These are phyloP conservation scores for Podospora comata DNA, from an alignment of 495 filamentous ascomycete genomes.

Conservation along the genomic window DNA sequence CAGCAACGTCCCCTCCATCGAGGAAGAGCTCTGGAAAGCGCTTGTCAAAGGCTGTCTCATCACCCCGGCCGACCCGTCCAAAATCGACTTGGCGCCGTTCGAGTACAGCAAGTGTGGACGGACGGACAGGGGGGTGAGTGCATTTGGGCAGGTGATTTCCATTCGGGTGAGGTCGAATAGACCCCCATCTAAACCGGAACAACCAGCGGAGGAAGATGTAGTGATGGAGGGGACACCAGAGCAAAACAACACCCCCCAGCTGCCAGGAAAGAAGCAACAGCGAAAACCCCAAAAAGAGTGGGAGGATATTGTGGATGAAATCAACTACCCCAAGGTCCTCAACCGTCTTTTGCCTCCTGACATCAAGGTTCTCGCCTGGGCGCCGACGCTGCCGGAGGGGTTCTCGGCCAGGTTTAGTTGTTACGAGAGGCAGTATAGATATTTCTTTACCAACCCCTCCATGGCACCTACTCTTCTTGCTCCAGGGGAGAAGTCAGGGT, in stretches of 20 bases:
- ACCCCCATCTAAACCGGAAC: conserved; percentile 41
- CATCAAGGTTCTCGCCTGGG: conserved; percentile 90
- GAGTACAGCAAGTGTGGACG: conserved; percentile 93
- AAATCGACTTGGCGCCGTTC: conserved; percentile 68
- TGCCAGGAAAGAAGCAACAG: neutral
- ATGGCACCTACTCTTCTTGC: conserved; percentile 58
- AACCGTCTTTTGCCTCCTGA: conserved; percentile 86
- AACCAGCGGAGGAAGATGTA: conserved; percentile 19
- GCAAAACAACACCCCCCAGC: conserved; percentile 11
- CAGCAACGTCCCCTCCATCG: conserved; percentile 70
- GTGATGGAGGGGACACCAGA: conserved; percentile 9
- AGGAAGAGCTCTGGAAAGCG: conserved; percentile 90
- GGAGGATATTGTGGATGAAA: conserved; percentile 74
- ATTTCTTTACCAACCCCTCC: conserved; percentile 95
- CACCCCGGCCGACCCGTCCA: conserved; percentile 57
- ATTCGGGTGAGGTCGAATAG: conserved; percentile 75
- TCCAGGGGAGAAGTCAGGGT: conserved; percentile 36
- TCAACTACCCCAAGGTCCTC: conserved; percentile 74
- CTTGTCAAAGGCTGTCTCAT: conserved; percentile 76
- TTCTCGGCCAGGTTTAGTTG: conserved; percentile 96
- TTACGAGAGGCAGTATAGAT: conserved; percentile 81
- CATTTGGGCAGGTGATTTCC: conserved; percentile 92
- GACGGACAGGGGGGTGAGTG: conserved; percentile 90
- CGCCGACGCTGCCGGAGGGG: conserved; percentile 67
- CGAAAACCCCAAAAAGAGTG: conserved; percentile 41